Conservation (phyloP, 2,329 filamentous ascomycete species). For the Neopestalotiopsis sp. region DNA sequence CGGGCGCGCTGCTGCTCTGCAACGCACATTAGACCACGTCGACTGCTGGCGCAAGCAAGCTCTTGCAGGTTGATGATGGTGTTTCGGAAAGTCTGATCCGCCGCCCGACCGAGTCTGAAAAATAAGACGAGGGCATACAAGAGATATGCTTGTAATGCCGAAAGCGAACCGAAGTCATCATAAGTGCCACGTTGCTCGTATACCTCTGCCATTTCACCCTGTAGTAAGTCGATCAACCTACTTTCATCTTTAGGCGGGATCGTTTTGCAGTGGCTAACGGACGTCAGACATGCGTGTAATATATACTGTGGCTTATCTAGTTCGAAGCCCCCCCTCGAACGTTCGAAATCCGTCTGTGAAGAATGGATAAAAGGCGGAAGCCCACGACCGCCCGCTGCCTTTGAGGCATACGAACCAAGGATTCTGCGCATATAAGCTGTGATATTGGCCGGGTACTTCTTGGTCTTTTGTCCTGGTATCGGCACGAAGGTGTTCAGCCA, state of each 20-base stretch:
- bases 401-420: constrained; percentile 48
- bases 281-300: constrained; percentile 45
- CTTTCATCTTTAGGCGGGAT: constrained; percentile 38
- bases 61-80: constrained; percentile 56
- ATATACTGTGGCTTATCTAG: constrained; percentile 25
- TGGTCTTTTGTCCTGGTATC: constrained; percentile 45
- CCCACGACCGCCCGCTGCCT: constrained; percentile 40
- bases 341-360: constrained; percentile 34
- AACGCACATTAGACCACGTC: constrained; percentile 47
- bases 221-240: constrained; percentile 39
- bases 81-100: constrained; percentile 40
- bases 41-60: constrained; percentile 46
- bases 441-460: constrained; percentile 44
- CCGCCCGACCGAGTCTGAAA: constrained; percentile 25
- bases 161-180: constrained; percentile 41
- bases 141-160: constrained; percentile 57
- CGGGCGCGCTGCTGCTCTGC: constrained; percentile 43
- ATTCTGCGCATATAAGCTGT: constrained; percentile 45
- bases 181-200: constrained; percentile 32
- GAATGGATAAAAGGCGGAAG: constrained; percentile 51
- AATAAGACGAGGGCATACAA: constrained; percentile 59
- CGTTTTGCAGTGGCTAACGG: constrained; percentile 45
- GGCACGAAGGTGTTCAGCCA: constrained; percentile 55
- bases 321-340: too few relatives aligned
- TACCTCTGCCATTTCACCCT: constrained; percentile 48